A percentile compares a stretch with the other conserved stretches of the same genome.
Evolutionary conservation across 2,329 filamentous ascomycete genomes (phyloP).

Genomic region (Exophiala oligosperma): DNA sequence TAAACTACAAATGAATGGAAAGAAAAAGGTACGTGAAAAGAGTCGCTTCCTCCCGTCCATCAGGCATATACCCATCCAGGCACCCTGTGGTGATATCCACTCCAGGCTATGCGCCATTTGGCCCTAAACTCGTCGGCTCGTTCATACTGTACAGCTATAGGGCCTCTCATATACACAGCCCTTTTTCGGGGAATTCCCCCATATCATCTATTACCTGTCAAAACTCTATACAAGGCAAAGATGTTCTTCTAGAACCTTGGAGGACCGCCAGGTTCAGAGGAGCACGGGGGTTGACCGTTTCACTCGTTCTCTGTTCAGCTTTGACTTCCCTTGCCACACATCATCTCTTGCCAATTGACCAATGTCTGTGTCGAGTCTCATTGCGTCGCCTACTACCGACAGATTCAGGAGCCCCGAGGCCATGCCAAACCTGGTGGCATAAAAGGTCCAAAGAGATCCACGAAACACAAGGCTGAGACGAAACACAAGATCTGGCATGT

Average conservation of each 20-base stretch:
- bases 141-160: background rate
- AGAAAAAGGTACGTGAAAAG: background rate
- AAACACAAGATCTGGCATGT: background rate
- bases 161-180: background rate
- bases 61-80: too few species aligned
- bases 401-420: background rate
- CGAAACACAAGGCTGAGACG: background rate
- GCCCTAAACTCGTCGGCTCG: too few species aligned
- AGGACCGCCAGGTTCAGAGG: background rate
- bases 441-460: background rate
- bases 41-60: too few species aligned
- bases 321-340: background rate
- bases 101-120: background rate
- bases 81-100: too few species aligned
- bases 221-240: background rate
- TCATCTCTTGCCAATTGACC: background rate
- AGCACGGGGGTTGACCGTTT: background rate
- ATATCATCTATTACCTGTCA: background rate
- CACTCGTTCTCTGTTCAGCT: slow-evolving; percentile 2
- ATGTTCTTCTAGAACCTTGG: background rate
- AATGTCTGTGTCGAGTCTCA: background rate
- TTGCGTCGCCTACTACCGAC: background rate
- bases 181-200: too few species aligned
- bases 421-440: background rate
- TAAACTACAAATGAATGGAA: background rate